Evolutionary conservation across 164 flowering plant species (phyloP), one percentile per base, ranked within the genome.

Genomic region (Protea cynaroides): DNA sequence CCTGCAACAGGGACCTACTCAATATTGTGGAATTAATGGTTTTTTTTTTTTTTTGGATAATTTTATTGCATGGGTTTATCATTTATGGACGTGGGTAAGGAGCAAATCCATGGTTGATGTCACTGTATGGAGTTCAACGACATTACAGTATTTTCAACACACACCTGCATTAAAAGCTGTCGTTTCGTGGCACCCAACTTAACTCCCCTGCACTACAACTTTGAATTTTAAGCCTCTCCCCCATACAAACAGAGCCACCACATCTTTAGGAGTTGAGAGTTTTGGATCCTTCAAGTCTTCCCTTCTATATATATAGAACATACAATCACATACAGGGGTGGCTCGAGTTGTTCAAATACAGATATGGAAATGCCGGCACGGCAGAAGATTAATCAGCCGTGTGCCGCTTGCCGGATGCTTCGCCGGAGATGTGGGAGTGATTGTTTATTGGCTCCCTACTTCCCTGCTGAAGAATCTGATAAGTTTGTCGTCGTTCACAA

Each of bases 361-460:
- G 77, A 59, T 15, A 10, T 36, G 4, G 56, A 15, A 65, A 47
- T 12, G 18, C 43, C 21, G 54, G 15, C 25, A 13, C 53, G 24
- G 9, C 10, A 44, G 29, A 64, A 61, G 59, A 29, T 47, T 17
- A 67, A 58, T 55, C 77, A 66, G 50, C 84, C 87, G 0, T 83
- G 87, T 15, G 83, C 87, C 0, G 83, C 83, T 4, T 83, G 85
- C 52, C 68, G 65, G 71, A 68, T 71, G 63, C 79, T 81, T 7
- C 74, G 85, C 8, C 72, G 83, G 58, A 64, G 81, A 71, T 83
- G 87, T 57, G 73, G 69, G 44, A 29, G 17, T 3, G 63, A 76
- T 22, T 83, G 87, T 62, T 21, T 71, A 10, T 66, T 81, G 12
- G 81, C 82, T 0, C 87, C 87, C 0, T 81, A 76, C 63, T 81